phyloP scores from a whole-genome alignment of 352 stramenopile species.

The Globisporangium yorkense region DNA sequence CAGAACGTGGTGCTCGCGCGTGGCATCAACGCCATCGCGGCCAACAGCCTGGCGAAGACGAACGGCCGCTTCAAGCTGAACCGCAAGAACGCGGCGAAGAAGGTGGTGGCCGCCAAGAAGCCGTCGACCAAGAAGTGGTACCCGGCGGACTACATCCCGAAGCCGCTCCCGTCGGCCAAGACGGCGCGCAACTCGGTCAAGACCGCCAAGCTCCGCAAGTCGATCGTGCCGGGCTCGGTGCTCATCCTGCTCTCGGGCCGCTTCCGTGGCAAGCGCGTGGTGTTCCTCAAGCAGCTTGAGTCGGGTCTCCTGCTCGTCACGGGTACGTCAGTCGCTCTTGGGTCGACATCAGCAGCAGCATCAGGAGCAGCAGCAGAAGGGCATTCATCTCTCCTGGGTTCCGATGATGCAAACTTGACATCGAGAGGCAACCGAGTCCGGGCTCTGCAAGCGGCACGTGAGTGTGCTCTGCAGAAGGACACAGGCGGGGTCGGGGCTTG shows the following conservation, averaged over 20 bases:
- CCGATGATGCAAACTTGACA: constrained; percentile 74
- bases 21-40: constrained; percentile 74
- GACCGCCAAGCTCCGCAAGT: constrained; percentile 92
- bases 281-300: constrained; percentile 97
- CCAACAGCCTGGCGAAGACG: constrained; percentile 50
- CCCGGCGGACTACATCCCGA: constrained; percentile 71
- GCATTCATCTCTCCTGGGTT: constrained; percentile 17
- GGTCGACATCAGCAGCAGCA: neutral
- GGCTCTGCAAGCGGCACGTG: constrained; percentile 6
- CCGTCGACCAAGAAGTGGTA: constrained; percentile 67
- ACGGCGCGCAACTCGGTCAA: constrained; percentile 82
- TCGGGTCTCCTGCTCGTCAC: constrained; percentile 97
- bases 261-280: constrained; percentile 98
- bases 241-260: constrained; percentile 97
- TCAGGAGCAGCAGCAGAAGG: neutral
- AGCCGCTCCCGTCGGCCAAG: constrained; percentile 68
- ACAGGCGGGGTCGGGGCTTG: constrained; percentile 2
- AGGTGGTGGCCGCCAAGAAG: constrained; percentile 43
- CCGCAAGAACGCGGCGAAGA: constrained; percentile 63
- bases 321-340: constrained; percentile 38
- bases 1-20: constrained; percentile 71
- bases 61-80: constrained; percentile 56
- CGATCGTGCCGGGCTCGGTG: constrained; percentile 96
- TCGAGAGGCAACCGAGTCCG: constrained; percentile 32
- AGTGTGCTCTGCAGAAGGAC: constrained; percentile 5